Conservation (phyloP, 768 basidiomycete species). For the Lyophyllum decastes region DNA sequence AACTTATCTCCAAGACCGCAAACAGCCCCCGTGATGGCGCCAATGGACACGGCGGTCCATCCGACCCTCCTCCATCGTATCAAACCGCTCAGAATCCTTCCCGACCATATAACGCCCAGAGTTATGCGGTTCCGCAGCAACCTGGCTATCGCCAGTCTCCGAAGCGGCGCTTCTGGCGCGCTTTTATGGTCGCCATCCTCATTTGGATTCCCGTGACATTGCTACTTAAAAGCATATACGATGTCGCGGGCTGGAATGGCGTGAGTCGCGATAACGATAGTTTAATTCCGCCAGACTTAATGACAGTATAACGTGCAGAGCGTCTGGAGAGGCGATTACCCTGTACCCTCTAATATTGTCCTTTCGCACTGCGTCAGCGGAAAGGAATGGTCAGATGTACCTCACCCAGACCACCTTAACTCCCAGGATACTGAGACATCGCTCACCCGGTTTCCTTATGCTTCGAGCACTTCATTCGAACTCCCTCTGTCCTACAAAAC, state of each 20-base stretch:
- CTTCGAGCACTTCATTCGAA: constrained; percentile 16
- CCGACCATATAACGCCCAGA: constrained; percentile 10
- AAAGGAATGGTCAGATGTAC: constrained; percentile 8
- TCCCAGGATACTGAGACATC: neutral
- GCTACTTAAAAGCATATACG: constrained; percentile 18
- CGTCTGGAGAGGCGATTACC: constrained; percentile 14
- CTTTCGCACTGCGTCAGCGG: constrained; percentile 9
- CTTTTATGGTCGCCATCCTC: constrained; percentile 18
- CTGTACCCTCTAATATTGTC: constrained; percentile 14
- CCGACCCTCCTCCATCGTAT: constrained; percentile 12
- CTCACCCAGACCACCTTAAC: neutral
- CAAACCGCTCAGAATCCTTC: neutral
- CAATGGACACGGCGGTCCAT: neutral
- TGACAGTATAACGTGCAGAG: neutral
- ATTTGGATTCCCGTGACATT: constrained; percentile 21
- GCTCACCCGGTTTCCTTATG: constrained; percentile 10
- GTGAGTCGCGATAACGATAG: constrained; percentile 1
- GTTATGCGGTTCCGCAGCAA: neutral
- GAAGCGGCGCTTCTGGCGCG: constrained; percentile 22
- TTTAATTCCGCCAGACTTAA: neutral
- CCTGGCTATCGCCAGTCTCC: constrained; percentile 15
- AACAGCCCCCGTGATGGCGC: neutral
- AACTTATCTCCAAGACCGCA: constrained; percentile 3
- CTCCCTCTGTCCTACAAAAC: constrained; percentile 24
- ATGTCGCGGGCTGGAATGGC: constrained; percentile 8